phyloP scores from a whole-genome alignment of 345 rosid species.

The Eucalyptus curtisii region DNA sequence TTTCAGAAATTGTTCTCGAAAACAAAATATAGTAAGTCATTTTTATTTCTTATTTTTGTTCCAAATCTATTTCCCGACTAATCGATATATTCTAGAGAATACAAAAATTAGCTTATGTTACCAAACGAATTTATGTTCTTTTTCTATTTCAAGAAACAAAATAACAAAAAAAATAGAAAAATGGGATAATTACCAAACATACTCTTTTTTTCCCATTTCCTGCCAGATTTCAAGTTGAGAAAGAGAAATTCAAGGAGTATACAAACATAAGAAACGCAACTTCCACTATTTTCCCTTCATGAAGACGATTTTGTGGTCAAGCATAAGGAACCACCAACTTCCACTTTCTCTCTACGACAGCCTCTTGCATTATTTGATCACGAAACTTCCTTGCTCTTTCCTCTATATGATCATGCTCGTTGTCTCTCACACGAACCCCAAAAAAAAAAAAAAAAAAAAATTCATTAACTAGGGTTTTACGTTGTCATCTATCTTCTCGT shows the following conservation, averaged over 20 bases:
- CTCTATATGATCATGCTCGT: background rate
- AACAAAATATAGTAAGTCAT: no score
- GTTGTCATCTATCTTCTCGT: background rate
- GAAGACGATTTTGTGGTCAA: background rate
- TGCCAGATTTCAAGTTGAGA: background rate
- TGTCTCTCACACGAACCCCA: background rate
- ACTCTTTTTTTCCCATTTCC: background rate
- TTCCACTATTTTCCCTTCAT: background rate
- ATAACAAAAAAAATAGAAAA: no score
- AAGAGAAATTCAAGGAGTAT: background rate
- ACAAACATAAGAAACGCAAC: background rate
- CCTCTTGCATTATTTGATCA: background rate
- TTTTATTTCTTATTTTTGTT: accelerated
- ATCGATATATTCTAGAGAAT: accelerated
- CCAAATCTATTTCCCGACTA: accelerated
- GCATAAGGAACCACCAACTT: background rate
- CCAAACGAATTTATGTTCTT: accelerated
- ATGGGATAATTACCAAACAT: no score
- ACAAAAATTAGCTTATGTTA: no score
- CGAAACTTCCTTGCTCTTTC: background rate
- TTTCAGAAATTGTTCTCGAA: accelerated
- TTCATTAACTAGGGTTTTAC: background rate
- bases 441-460: background rate
- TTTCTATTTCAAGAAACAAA: accelerated
- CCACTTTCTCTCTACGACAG: background rate